Conservation (phyloP, 345 rosid species). For the Acer saccharum region DNA sequence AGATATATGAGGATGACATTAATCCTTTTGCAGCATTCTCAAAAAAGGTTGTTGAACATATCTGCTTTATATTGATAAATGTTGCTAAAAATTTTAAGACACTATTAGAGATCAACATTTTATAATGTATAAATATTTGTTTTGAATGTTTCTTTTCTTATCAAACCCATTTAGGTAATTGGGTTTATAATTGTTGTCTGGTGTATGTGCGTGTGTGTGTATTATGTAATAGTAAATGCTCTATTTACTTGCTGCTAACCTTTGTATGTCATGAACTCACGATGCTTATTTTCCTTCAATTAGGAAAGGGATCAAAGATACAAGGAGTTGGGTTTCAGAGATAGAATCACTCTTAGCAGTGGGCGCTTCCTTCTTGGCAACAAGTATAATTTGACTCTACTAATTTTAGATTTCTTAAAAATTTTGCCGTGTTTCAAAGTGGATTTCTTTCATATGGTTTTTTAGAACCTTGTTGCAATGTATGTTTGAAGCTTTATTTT, state of each 20-base stretch:
- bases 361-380: conserved; percentile 93
- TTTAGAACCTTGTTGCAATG: background rate
- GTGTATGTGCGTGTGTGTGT: background rate
- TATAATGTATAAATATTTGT: background rate
- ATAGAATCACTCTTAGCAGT: conserved; percentile 88
- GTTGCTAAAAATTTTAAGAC: background rate
- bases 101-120: background rate
- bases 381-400: conserved; percentile 54
- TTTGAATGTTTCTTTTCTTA: background rate
- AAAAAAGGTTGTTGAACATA: conserved; percentile 56
- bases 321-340: conserved; percentile 97
- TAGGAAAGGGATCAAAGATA: conserved; percentile 95
- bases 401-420: conserved; percentile 8
- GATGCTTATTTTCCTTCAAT: background rate
- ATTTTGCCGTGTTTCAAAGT: background rate
- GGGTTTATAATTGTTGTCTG: background rate
- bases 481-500: background rate
- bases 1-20: conserved; percentile 95
- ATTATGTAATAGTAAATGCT: background rate
- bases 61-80: background rate
- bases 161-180: no score
- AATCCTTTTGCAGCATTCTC: conserved; percentile 99
- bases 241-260: background rate
- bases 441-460: background rate
- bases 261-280: conserved; percentile 18